Conservation (phyloP, 495 filamentous ascomycete species). For the Penicillium bialowiezense region DNA sequence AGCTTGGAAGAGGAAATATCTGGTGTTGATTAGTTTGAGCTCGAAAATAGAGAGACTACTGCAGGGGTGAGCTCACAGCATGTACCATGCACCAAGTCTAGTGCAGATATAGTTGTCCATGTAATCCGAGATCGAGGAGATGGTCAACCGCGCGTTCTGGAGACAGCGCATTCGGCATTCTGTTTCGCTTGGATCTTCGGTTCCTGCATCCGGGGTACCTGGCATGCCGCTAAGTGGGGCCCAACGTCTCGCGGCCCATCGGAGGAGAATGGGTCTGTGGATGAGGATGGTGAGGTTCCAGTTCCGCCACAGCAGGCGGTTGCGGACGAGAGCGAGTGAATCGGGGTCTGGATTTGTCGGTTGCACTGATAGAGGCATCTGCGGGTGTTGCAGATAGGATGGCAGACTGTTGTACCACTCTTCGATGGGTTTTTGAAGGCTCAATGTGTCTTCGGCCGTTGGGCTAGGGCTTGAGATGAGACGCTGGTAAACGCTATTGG, state of each 20-base stretch:
- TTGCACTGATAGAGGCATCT: slow-evolving; percentile 18
- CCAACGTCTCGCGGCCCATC: slow-evolving; percentile 45
- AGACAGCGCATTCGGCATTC: slow-evolving; percentile 44
- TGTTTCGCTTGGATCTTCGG: slow-evolving; percentile 40
- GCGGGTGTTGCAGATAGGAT: slow-evolving; percentile 40
- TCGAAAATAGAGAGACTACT: too few relatives aligned
- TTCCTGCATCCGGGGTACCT: slow-evolving; percentile 25
- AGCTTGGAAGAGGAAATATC: slow-evolving; percentile 56
- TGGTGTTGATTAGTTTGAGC: too few relatives aligned
- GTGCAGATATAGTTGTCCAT: slow-evolving; percentile 41
- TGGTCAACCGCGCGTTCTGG: slow-evolving; percentile 42
- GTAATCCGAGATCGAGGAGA: slow-evolving; percentile 43
- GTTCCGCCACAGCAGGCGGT: slow-evolving; percentile 46
- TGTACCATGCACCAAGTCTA: slow-evolving; percentile 49
- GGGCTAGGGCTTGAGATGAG: slow-evolving; percentile 50
- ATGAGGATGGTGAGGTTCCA: slow-evolving; percentile 53
- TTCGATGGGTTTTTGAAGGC: slow-evolving; percentile 45
- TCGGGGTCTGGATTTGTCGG: slow-evolving; percentile 30
- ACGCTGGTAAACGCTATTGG: slow-evolving; percentile 49
- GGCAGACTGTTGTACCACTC: slow-evolving; percentile 47
- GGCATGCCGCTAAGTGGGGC: slow-evolving; percentile 24
- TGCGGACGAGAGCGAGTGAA: slow-evolving; percentile 37
- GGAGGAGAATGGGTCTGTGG: slow-evolving; percentile 50
- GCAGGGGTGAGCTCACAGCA: slow-evolving; percentile 40
- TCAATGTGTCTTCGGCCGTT: slow-evolving; percentile 45